These are phyloP conservation scores for Alternaria ventricosa DNA, from an alignment of 2,329 filamentous ascomycete species.

Conservation along the genomic window DNA sequence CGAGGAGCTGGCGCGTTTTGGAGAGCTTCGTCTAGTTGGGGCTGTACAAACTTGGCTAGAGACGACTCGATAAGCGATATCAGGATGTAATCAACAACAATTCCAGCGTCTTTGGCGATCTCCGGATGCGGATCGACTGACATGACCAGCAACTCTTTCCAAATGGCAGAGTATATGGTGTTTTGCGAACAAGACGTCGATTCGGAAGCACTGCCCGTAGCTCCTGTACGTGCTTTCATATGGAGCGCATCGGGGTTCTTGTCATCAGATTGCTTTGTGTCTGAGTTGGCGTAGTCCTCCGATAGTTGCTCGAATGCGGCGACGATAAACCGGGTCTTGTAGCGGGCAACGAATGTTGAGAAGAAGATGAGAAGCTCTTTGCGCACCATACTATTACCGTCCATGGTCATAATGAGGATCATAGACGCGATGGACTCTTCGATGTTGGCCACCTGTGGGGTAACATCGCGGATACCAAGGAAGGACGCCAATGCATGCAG, in stretches of 20 bases:
- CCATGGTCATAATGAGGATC: slow-evolving; percentile 87
- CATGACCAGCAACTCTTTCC: slow-evolving; percentile 90
- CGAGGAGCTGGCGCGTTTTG: slow-evolving; percentile 52
- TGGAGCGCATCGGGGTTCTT: slow-evolving; percentile 36
- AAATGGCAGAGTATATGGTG: slow-evolving; percentile 90
- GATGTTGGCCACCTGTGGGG: slow-evolving; percentile 86
- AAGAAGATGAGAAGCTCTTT: slow-evolving; percentile 94
- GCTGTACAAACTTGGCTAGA: slow-evolving; percentile 72
- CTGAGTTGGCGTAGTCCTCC: slow-evolving; percentile 67
- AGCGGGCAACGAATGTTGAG: slow-evolving; percentile 87
- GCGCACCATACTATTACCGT: slow-evolving; percentile 92
- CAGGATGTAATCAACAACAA: slow-evolving; percentile 88
- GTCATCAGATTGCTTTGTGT: slow-evolving; percentile 27
- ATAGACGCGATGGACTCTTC: slow-evolving; percentile 91
- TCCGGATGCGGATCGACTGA: slow-evolving; percentile 95
- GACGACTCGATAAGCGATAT: slow-evolving; percentile 78
- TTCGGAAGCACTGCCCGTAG: slow-evolving; percentile 12
- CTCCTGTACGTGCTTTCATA: slow-evolving; percentile 35
- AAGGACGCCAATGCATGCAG: slow-evolving; percentile 93
- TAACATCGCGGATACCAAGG: slow-evolving; percentile 89
- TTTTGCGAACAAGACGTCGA: slow-evolving; percentile 67
- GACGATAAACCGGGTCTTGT: slow-evolving; percentile 90
- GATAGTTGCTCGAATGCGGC: slow-evolving; percentile 88
- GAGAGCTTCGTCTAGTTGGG: slow-evolving; percentile 74
- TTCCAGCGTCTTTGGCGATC: slow-evolving; percentile 81